Percentiles rank a stretch among this genome's conserved stretches.
phyloP scores from a whole-genome alignment of 108 stramenopile species.

The Nitzschia putrida region DNA sequence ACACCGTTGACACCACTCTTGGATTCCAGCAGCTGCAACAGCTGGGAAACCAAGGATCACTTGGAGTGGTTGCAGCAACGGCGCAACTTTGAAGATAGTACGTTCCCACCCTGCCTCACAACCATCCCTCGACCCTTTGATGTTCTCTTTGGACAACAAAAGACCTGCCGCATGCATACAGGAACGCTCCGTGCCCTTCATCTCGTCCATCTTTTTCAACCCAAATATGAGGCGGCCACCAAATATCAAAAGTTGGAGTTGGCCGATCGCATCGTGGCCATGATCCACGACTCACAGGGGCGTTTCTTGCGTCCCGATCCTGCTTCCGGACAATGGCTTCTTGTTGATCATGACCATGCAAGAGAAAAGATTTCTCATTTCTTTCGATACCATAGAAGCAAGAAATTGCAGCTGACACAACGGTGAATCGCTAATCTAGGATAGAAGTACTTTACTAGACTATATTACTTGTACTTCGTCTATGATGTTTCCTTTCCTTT shows the following conservation, averaged over 20 bases:
- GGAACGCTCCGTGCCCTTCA: constrained; percentile 12
- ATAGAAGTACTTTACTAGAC: no score
- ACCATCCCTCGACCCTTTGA: constrained; percentile 20
- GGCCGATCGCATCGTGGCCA: constrained; percentile 4
- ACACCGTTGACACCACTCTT: no score
- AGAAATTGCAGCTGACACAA: neutral
- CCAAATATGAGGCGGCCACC: neutral
- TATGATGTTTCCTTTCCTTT: neutral
- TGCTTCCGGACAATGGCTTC: constrained; percentile 11
- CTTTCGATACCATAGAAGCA: constrained; percentile 13
- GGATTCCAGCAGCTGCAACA: no score
- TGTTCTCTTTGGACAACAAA: constrained; percentile 12
- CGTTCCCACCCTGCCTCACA: neutral
- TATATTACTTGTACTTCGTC: no score
- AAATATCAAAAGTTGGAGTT: constrained; percentile 15
- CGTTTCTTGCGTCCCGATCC: constrained; percentile 8
- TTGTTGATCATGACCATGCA: constrained; percentile 15
- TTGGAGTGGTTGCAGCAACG: constrained; percentile 4
- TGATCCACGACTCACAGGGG: constrained; percentile 18
- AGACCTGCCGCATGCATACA: neutral
- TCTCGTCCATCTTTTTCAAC: neutral
- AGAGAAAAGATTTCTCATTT: constrained; percentile 18
- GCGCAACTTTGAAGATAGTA: neutral
- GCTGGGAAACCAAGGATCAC: neutral
- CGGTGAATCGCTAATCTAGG: no score